phyloP scores from a whole-genome alignment of 176 grass and related monocot genomes.

The Puccinellia tenuiflora region DNA sequence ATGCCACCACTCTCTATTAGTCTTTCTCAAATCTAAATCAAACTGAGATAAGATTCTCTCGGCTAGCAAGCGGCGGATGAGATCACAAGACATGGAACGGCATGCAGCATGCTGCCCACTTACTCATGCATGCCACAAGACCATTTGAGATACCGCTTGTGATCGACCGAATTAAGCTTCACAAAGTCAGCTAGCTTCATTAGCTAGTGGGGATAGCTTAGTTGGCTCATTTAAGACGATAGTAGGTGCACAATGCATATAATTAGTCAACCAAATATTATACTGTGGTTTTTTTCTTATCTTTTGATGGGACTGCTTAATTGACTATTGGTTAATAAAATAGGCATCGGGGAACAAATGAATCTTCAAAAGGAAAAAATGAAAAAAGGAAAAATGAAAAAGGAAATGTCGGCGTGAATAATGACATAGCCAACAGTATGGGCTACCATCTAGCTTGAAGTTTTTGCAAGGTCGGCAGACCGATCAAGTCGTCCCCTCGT shows the following conservation, averaged over 20 bases:
- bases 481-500: not conserved
- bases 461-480: conserved; percentile 1
- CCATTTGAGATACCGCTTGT: not conserved
- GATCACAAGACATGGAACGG: conserved; percentile 11
- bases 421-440: not conserved
- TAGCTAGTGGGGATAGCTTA: not conserved
- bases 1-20: not conserved
- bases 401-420: not conserved
- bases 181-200: conserved; percentile 9
- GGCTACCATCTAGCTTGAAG: not conserved
- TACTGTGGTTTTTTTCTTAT: not conserved
- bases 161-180: not conserved
- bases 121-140: not conserved
- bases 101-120: conserved; percentile 25
- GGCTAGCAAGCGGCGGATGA: not conserved
- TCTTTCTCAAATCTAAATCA: not conserved
- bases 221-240: conserved; percentile 1
- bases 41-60: not conserved
- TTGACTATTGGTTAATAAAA: too few species aligned
- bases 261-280: conserved; percentile 27
- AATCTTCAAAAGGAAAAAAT: not conserved
- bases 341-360: too few species aligned
- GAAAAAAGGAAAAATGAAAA: too few species aligned
- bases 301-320: not conserved
- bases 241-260: not conserved